Evolutionary conservation across 2,329 filamentous ascomycete species (phyloP).

Genomic region (Neurospora crassa): DNA sequence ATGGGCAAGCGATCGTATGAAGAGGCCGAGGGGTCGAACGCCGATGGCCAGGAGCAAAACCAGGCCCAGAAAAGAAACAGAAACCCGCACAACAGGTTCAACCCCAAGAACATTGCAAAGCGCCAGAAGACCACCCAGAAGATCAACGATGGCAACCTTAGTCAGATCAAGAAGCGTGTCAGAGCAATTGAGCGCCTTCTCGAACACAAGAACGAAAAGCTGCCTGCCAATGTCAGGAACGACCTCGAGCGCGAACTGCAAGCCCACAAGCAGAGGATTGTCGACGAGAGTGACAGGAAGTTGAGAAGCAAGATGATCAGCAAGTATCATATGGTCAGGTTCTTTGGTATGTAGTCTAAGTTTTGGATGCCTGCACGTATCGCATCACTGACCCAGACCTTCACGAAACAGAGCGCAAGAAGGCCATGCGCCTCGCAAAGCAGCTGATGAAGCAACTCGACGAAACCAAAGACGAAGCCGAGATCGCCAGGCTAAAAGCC

Average conservation of each 20-base stretch:
- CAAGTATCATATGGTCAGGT: conserved; percentile 75
- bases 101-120: conserved; percentile 22
- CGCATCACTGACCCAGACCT: not conserved
- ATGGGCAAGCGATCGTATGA: conserved; percentile 23
- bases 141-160: conserved; percentile 38
- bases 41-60: conserved; percentile 13
- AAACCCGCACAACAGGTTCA: conserved; percentile 8
- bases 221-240: conserved; percentile 58
- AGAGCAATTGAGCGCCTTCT: conserved; percentile 61
- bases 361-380: conserved; percentile 1
- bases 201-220: conserved; percentile 41
- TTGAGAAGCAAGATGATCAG: conserved; percentile 60
- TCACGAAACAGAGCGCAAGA: conserved; percentile 52
- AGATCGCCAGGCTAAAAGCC: conserved; percentile 39
- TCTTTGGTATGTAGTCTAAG: conserved; percentile 58
- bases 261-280: conserved; percentile 55
- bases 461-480: conserved; percentile 38
- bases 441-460: conserved; percentile 51
- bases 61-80: conserved; percentile 19
- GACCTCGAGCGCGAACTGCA: conserved; percentile 65
- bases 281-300: conserved; percentile 48
- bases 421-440: conserved; percentile 58
- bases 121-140: conserved; percentile 33
- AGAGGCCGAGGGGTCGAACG: conserved; percentile 15
- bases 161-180: conserved; percentile 61